Percentiles rank a stretch among this genome's conserved stretches.
Evolutionary conservation across 306 rosid genomes (phyloP).

Genomic region (Inga oerstediana): DNA sequence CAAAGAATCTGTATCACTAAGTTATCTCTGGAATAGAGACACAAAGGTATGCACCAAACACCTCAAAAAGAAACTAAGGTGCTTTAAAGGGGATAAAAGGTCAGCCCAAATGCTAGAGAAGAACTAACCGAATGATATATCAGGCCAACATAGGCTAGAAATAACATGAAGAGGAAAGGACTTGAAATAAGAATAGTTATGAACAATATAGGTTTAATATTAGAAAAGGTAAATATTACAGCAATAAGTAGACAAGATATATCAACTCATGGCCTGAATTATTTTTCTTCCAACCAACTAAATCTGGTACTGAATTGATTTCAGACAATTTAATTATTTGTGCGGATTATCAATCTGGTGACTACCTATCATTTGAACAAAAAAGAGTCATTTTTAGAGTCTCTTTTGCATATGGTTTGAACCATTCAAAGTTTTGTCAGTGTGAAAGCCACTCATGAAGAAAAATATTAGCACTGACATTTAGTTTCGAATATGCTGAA

Average conservation of each 20-base stretch:
- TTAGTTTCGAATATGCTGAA: conserved; percentile 56
- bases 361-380: background rate
- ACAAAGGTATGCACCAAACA: conserved; percentile 14
- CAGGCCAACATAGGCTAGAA: background rate
- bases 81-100: background rate
- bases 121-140: background rate
- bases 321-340: conserved; percentile 13
- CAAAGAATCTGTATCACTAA: conserved; percentile 2
- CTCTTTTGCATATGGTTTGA: conserved; percentile 10
- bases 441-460: conserved; percentile 16
- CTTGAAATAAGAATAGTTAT: background rate
- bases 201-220: background rate
- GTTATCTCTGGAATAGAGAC: background rate
- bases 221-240: background rate
- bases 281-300: conserved; percentile 22
- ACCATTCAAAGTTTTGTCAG: background rate
- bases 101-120: background rate
- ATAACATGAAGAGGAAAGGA: background rate
- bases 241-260: background rate
- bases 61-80: background rate
- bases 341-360: background rate
- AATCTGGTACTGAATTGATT: conserved; percentile 26
- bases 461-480: conserved; percentile 53
- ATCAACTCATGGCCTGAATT: background rate
- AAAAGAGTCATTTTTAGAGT: background rate